These are phyloP conservation scores for Boletus eberwhitei DNA, from an alignment of 768 basidiomycete genomes.

Conservation along the genomic window DNA sequence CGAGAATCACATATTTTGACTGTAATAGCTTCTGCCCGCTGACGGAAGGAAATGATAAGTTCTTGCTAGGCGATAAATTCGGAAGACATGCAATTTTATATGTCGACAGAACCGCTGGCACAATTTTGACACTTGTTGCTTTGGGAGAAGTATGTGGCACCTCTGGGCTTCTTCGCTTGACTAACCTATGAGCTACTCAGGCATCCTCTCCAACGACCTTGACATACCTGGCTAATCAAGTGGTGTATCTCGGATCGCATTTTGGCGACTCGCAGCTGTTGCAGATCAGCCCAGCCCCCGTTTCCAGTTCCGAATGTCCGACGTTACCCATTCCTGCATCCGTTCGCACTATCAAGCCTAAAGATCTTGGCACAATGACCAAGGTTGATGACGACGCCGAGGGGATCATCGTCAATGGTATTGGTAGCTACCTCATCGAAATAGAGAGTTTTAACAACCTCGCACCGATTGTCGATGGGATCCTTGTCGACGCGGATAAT, in stretches of 20 bases:
- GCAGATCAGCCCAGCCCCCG: slow-evolving; percentile 47
- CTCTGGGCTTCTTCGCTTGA: background rate
- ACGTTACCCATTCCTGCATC: slow-evolving; percentile 53
- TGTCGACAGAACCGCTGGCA: slow-evolving; percentile 40
- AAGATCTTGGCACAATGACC: slow-evolving; percentile 36
- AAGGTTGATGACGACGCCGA: slow-evolving; percentile 31
- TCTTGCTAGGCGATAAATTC: slow-evolving; percentile 66
- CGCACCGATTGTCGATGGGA: slow-evolving; percentile 79
- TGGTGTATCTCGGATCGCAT: slow-evolving; percentile 78
- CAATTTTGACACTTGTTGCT: slow-evolving; percentile 50
- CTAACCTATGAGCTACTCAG: slow-evolving; percentile 34
- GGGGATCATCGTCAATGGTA: slow-evolving; percentile 49
- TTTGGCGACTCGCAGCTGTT: slow-evolving; percentile 78
- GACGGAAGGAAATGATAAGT: slow-evolving; percentile 43
- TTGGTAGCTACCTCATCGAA: slow-evolving; percentile 57
- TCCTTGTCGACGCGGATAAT: slow-evolving; percentile 68
- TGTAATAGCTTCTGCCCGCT: slow-evolving; percentile 48
- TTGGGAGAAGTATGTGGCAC: slow-evolving; percentile 61
- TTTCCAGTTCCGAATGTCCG: slow-evolving; percentile 37
- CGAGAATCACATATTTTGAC: background rate
- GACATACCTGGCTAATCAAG: slow-evolving; percentile 67
- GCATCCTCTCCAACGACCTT: slow-evolving; percentile 68
- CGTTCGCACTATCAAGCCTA: slow-evolving; percentile 40
- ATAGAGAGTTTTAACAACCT: slow-evolving; percentile 71
- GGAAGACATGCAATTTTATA: slow-evolving; percentile 71